A percentile compares a stretch with the other conserved stretches of the same genome.
phyloP scores from a whole-genome alignment of 106 monocot genomes.

The Dioscorea alata region DNA sequence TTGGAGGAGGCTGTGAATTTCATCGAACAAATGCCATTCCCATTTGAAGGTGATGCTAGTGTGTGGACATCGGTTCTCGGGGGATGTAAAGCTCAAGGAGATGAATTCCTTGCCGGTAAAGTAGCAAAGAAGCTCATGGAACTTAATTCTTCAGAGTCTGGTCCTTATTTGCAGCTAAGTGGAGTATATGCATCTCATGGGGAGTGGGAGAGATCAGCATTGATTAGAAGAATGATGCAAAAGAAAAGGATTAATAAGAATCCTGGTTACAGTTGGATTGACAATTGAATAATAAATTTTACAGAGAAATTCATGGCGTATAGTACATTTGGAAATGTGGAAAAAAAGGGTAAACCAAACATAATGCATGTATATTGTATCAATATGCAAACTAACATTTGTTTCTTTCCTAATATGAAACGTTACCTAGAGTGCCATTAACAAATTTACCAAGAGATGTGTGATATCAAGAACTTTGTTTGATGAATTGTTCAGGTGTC shows the following conservation, averaged over 20 bases:
- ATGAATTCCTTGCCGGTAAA: conserved; percentile 25
- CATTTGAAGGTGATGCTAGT: conserved; percentile 42
- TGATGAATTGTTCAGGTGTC: conserved; percentile 1
- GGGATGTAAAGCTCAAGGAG: conserved; percentile 51
- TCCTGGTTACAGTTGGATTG: conserved; percentile 53
- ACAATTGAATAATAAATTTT: conserved; percentile 7
- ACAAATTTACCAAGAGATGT: too few species aligned
- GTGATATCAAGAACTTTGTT: too few species aligned
- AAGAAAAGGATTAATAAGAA: conserved; percentile 38
- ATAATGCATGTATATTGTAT: too few species aligned
- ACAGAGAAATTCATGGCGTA: too few species aligned
- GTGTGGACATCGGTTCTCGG: conserved; percentile 62
- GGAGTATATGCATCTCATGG: conserved; percentile 40
- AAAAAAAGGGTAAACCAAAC: too few species aligned
- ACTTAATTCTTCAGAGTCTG: conserved; percentile 20
- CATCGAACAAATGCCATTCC: conserved; percentile 52
- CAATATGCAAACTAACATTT: too few species aligned
- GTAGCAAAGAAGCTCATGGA: conserved; percentile 30
- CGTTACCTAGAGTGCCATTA: too few species aligned
- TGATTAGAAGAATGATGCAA: conserved; percentile 30
- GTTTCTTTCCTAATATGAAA: too few species aligned
- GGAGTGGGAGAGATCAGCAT: conserved; percentile 33
- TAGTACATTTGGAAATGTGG: too few species aligned
- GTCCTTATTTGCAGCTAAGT: conserved; percentile 39
- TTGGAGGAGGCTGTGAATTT: conserved; percentile 46